A percentile compares a stretch with the other conserved stretches of the same genome.
These are phyloP conservation scores for Phyllosticta citrichinensis DNA, from an alignment of 2,329 filamentous ascomycete species.

Conservation along the genomic window DNA sequence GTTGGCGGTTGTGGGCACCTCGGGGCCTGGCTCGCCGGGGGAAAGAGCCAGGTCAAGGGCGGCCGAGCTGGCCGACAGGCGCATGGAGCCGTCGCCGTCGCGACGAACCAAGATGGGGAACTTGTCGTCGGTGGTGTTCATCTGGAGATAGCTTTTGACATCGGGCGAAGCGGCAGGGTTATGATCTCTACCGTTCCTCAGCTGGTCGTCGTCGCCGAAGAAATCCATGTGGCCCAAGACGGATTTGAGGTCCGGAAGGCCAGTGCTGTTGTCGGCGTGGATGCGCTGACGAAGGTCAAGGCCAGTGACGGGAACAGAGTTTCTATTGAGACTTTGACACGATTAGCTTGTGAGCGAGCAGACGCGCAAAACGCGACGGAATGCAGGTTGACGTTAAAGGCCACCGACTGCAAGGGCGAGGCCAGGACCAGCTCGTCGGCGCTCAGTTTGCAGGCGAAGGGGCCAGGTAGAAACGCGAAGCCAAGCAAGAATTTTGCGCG, in stretches of 20 bases:
- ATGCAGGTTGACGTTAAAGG: conserved; percentile 15
- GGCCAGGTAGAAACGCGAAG: conserved; percentile 6
- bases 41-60: conserved; percentile 70
- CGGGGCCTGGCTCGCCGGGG: conserved; percentile 51
- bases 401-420: conserved; percentile 8
- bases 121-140: conserved; percentile 67
- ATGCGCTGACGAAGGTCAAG: conserved; percentile 54
- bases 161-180: conserved; percentile 50
- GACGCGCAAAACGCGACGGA: conserved; percentile 12
- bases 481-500: conserved; percentile 2
- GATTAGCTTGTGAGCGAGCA: conserved; percentile 15
- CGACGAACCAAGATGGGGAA: conserved; percentile 74
- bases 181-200: conserved; percentile 32
- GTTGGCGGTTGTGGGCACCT: conserved; percentile 38
- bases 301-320: conserved; percentile 78
- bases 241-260: conserved; percentile 34
- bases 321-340: conserved; percentile 63
- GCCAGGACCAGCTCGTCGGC: not conserved
- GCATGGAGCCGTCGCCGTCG: conserved; percentile 40
- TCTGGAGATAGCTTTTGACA: conserved; percentile 58
- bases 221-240: conserved; percentile 74
- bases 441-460: conserved; percentile 1
- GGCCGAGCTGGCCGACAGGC: conserved; percentile 73
- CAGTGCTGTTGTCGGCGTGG: conserved; percentile 16
- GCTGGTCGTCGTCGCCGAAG: conserved; percentile 64